Evolutionary conservation across 1,284 basidiomycete species (phyloP).

Genomic region (Rhodotorula sp.): DNA sequence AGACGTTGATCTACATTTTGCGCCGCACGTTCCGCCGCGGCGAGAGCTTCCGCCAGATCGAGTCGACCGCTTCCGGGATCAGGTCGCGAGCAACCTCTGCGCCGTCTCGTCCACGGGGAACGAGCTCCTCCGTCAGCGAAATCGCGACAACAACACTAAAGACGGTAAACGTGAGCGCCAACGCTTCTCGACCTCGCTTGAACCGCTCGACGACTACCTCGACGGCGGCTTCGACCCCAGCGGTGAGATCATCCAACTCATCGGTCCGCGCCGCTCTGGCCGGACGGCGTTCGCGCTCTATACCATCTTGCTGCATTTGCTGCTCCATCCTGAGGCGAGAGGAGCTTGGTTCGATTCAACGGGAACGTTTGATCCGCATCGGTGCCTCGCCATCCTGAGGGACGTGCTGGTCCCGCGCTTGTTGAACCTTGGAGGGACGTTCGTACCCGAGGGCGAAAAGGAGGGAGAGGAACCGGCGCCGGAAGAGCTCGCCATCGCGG

Average conservation of each 20-base stretch:
- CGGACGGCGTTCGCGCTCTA: conserved; percentile 19
- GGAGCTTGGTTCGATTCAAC: conserved; percentile 25
- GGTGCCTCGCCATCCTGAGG: conserved; percentile 22
- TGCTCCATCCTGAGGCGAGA: conserved; percentile 1
- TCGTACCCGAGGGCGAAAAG: background rate
- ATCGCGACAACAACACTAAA: background rate
- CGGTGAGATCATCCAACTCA: conserved; percentile 19
- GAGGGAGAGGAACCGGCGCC: background rate
- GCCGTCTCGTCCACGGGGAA: conserved; percentile 11
- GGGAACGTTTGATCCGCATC: conserved; percentile 19
- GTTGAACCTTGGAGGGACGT: background rate
- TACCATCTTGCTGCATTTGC: conserved; percentile 10
- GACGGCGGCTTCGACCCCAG: conserved; percentile 1
- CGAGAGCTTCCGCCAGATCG: background rate
- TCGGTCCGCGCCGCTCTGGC: conserved; percentile 7
- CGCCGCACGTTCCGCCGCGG: conserved; percentile 9
- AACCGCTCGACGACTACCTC: conserved; percentile 16
- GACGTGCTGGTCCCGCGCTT: conserved; percentile 19
- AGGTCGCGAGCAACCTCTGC: conserved; percentile 5
- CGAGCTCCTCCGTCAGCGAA: background rate
- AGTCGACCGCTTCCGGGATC: background rate
- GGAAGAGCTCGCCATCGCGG: conserved; percentile 18
- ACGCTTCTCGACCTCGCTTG: conserved; percentile 14
- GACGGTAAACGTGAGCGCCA: background rate
- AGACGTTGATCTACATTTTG: conserved; percentile 20